These are phyloP conservation scores for Silene coronaria DNA, from an alignment of 179 eudicot species.

Conservation along the genomic window DNA sequence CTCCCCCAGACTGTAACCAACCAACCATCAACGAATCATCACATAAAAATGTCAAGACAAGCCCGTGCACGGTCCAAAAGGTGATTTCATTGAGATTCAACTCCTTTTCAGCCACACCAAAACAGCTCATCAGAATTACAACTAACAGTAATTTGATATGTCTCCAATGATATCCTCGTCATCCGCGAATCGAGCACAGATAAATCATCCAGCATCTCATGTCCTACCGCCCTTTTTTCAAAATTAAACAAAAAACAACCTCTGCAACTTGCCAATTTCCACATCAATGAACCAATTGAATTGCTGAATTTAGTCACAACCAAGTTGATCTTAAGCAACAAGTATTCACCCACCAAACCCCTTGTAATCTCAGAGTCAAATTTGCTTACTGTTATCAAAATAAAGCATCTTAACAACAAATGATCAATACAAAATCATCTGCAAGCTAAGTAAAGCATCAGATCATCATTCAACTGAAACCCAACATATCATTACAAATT, in stretches of 20 bases:
- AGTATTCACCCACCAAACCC: slow-evolving; percentile 12
- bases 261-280: neutral
- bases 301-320: neutral
- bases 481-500: neutral
- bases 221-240: neutral
- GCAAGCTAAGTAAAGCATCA: neutral
- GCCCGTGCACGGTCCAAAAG: neutral
- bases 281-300: neutral
- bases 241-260: neutral
- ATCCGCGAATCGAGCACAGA: neutral
- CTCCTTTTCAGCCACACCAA: neutral
- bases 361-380: slow-evolving; percentile 13
- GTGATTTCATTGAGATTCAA: neutral
- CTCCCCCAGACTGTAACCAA: neutral
- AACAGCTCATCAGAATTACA: neutral
- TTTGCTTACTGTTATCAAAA: neutral
- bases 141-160: neutral
- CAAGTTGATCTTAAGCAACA: slow-evolving; percentile 19
- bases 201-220: neutral
- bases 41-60: too few species aligned
- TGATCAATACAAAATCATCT: neutral
- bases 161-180: neutral
- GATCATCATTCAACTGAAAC: slow-evolving; percentile 24
- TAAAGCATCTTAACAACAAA: neutral
- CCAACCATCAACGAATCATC: neutral